These are phyloP conservation scores for Tulasnella calospora DNA, from an alignment of 768 basidiomycete species.

Conservation along the genomic window DNA sequence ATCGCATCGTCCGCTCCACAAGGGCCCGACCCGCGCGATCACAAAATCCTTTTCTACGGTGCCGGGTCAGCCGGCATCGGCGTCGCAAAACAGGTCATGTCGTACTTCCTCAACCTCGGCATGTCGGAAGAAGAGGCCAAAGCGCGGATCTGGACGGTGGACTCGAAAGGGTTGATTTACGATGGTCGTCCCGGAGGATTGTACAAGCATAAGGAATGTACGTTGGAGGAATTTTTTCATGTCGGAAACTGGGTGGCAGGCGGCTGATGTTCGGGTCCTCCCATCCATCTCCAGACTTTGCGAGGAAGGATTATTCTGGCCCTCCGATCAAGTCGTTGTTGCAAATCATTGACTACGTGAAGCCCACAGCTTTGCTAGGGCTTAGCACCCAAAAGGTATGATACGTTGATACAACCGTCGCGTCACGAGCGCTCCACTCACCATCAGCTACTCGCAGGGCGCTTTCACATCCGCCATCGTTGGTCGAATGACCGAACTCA, in stretches of 20 bases:
- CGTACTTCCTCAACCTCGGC: slow-evolving; percentile 39
- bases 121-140: slow-evolving; percentile 39
- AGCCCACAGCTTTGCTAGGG: slow-evolving; percentile 84
- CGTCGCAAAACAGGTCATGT: slow-evolving; percentile 43
- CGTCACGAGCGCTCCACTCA: neutral
- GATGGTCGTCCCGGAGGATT: neutral
- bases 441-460: slow-evolving; percentile 44
- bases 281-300: slow-evolving; percentile 54
- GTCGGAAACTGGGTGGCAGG: neutral
- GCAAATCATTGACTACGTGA: slow-evolving; percentile 72
- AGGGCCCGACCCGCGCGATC: slow-evolving; percentile 36
- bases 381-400: slow-evolving; percentile 54
- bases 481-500: slow-evolving; percentile 69
- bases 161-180: slow-evolving; percentile 31
- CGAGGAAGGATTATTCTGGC: slow-evolving; percentile 72
- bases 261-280: neutral
- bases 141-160: slow-evolving; percentile 41
- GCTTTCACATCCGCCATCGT: slow-evolving; percentile 73
- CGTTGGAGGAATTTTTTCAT: neutral
- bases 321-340: slow-evolving; percentile 67
- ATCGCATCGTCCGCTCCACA: slow-evolving; percentile 28
- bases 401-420: neutral
- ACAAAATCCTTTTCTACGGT: slow-evolving; percentile 42
- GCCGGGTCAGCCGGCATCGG: slow-evolving; percentile 43
- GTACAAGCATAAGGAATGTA: slow-evolving; percentile 2